Evolutionary conservation across 73 alveolate genomes (phyloP).

Genomic region (Chromera velia): DNA sequence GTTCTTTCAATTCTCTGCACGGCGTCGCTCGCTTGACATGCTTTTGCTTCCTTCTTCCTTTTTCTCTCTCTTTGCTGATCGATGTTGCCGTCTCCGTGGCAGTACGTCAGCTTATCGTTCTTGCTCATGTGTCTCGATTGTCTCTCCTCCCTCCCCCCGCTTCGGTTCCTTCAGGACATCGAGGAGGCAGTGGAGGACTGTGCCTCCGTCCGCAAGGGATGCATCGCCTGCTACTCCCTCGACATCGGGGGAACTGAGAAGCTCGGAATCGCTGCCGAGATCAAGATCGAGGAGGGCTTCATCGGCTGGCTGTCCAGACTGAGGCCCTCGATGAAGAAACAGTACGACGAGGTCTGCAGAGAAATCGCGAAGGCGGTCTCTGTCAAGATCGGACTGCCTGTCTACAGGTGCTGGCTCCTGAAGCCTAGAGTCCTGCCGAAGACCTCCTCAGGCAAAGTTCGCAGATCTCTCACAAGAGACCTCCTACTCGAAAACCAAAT

Average conservation of each 20-base stretch:
- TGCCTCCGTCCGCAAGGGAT: not conserved
- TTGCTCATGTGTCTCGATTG: too few species aligned
- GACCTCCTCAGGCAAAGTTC: not conserved
- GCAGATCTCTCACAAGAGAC: not conserved
- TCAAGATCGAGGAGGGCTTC: not conserved
- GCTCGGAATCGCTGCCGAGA: not conserved
- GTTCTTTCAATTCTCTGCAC: too few species aligned
- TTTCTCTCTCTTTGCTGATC: too few species aligned
- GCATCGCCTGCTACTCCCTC: not conserved
- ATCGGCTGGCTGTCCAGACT: not conserved
- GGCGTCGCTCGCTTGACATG: too few species aligned
- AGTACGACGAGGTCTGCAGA: not conserved
- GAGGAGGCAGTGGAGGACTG: not conserved
- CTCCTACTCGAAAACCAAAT: not conserved
- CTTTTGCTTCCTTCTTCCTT: too few species aligned
- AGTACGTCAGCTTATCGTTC: too few species aligned
- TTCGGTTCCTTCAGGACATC: too few species aligned
- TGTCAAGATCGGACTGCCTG: not conserved
- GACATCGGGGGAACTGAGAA: not conserved
- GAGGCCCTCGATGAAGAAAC: not conserved
- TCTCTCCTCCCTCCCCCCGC: too few species aligned
- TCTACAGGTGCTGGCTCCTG: not conserved
- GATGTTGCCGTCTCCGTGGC: too few species aligned
- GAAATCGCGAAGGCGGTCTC: not conserved
- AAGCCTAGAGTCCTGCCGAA: not conserved